A percentile compares a stretch with the other conserved stretches of the same genome.
phyloP scores from a whole-genome alignment of 192 early-diverging fungal genomes.

The Nowakowskiella sp. region DNA sequence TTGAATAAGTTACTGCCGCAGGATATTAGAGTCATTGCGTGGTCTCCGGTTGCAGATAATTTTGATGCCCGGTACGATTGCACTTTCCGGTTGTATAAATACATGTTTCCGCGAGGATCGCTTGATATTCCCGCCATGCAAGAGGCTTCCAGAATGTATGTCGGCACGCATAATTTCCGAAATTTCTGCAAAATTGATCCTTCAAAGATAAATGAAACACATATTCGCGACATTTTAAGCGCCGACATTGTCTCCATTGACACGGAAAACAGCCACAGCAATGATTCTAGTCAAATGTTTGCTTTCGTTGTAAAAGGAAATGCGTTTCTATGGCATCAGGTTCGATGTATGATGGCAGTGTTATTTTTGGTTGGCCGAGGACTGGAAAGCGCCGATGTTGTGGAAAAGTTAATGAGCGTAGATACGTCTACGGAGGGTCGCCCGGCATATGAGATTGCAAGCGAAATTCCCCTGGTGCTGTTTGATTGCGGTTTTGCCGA shows the following conservation, averaged over 20 bases:
- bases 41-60: conserved; percentile 66
- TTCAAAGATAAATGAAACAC: conserved; percentile 69
- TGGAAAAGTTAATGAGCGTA: conserved; percentile 48
- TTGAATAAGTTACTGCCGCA: conserved; percentile 78
- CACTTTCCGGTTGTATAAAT: conserved; percentile 75
- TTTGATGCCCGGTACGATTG: conserved; percentile 90
- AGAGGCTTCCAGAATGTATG: conserved; percentile 54
- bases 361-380: conserved; percentile 78
- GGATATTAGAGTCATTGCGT: conserved; percentile 86
- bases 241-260: conserved; percentile 45
- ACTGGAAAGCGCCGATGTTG: conserved; percentile 62
- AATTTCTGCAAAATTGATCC: conserved; percentile 95
- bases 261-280: conserved; percentile 8
- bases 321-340: conserved; percentile 96
- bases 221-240: conserved; percentile 63
- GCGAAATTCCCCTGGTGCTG: conserved; percentile 79
- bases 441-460: conserved; percentile 90
- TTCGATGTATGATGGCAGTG: conserved; percentile 91
- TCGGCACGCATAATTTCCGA: conserved; percentile 87
- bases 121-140: conserved; percentile 74
- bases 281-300: conserved; percentile 67
- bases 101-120: conserved; percentile 66
- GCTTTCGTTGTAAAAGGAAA: conserved; percentile 57
- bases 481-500: conserved; percentile 75
- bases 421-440: conserved; percentile 43